Percentiles rank a stretch among this genome's conserved stretches.
Conservation (phyloP, 1,284 basidiomycete genomes). For the Gymnopus androsaceus region DNA sequence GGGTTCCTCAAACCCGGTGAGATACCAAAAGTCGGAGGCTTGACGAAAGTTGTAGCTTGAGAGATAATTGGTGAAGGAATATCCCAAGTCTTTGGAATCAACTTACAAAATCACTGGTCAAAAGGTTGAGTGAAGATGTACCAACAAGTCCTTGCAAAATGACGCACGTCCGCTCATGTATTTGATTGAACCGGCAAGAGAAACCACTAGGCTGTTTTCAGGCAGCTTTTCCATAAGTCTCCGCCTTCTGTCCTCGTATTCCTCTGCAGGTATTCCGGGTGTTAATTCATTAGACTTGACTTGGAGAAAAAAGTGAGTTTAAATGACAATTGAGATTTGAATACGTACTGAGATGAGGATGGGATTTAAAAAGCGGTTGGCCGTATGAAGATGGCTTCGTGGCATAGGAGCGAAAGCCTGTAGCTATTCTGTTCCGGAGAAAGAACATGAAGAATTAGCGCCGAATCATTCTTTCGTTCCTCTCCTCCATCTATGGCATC, state of each 20-base stretch:
- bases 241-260: slow-evolving; percentile 81
- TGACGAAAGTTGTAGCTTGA: slow-evolving; percentile 93
- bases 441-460: no score
- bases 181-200: slow-evolving; percentile 80
- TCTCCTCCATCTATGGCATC: slow-evolving; percentile 40
- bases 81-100: slow-evolving; percentile 29
- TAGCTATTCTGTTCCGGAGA: no score
- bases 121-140: slow-evolving; percentile 8
- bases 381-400: slow-evolving; percentile 73
- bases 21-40: slow-evolving; percentile 90
- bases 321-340: neutral
- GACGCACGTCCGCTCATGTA: slow-evolving; percentile 85
- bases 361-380: slow-evolving; percentile 76
- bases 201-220: slow-evolving; percentile 77
- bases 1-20: slow-evolving; percentile 94
- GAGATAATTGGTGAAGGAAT: neutral
- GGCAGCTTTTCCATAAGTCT: slow-evolving; percentile 80
- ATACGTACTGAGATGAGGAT: slow-evolving; percentile 72
- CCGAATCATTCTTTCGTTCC: no score
- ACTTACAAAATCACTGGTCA: slow-evolving; percentile 50
- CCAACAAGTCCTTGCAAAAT: slow-evolving; percentile 1
- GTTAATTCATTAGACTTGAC: slow-evolving; percentile 74
- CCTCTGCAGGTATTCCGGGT: slow-evolving; percentile 78
- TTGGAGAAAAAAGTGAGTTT: slow-evolving; percentile 18
- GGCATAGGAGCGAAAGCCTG: slow-evolving; percentile 35